Evolutionary conservation across 2,329 filamentous ascomycete genomes (phyloP), one percentile per base, ranked within the genome.

Genomic region (Nigrospora oryzae): DNA sequence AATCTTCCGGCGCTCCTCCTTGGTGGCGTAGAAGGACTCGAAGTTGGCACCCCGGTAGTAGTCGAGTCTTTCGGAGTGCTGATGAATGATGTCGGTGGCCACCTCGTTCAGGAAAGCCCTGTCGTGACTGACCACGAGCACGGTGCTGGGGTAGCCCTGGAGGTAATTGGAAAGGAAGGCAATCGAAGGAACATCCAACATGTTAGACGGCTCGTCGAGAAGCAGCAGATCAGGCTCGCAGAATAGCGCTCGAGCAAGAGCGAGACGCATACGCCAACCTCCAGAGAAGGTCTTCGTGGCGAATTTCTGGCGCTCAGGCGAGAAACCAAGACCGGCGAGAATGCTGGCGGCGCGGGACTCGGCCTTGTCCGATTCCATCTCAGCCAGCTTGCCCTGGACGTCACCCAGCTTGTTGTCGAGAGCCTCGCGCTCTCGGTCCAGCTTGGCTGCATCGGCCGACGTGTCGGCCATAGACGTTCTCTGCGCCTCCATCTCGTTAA

Each of bases 131-230:
- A 98, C 93, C 44, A 98, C 91, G 13, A 98, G 75, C 28, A 98
- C 83, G 2, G 93, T 97, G 66, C 89, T 95, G 35, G 91, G 91
- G 62, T 98, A 98, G 40, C 74, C 75, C 65, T 96, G 90, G 10
- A 98, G 84, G 62, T 98, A 98, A 60, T 90, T 91, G 40, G 91
- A 86, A 63, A 98, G 78, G 79, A 97, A 98, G 46, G 93, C 94
- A 61, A 98, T 97, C 19, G 93, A 97, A n/a, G 93, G 93, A 46
- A 98, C 93, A 69, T 97, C 93, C 88, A 98, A 89, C 91, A 97
- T 97, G 82, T 97, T 97, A 45, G 91, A 97, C 70, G 93, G 93
- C 81, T 98, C 93, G 73, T 98, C 93, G 56, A 98, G 89, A 63
- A 98, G 77, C 48, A 98, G 71, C 43, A 98, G 74, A 68, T 98